Evolutionary conservation across 2,329 filamentous ascomycete genomes (phyloP).

Genomic region (Sporothrix variecibatus): DNA sequence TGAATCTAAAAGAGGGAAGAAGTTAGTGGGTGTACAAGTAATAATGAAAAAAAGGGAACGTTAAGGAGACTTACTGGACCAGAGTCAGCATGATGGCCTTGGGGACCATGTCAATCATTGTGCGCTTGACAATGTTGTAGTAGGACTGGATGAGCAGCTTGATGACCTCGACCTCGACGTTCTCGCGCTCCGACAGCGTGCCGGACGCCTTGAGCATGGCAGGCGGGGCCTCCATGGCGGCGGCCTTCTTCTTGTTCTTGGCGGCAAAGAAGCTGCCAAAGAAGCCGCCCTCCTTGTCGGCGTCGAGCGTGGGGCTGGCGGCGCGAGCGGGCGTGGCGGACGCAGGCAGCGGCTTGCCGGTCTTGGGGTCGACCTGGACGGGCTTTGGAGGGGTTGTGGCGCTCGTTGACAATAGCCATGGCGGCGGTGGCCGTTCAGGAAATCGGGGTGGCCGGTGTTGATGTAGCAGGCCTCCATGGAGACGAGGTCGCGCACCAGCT

Average conservation of each 20-base stretch:
- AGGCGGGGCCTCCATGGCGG: constrained; percentile 97
- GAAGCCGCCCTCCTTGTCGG: constrained; percentile 71
- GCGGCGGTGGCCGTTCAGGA: constrained; percentile 92
- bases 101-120: constrained; percentile 99
- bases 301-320: constrained; percentile 70
- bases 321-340: constrained; percentile 66
- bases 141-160: constrained; percentile 97
- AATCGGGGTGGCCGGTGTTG: constrained; percentile 98
- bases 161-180: constrained; percentile 96
- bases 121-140: constrained; percentile 96
- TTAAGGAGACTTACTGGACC: constrained; percentile 58
- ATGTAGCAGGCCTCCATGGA: constrained; percentile 96
- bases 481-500: constrained; percentile 90
- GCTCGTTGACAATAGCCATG: constrained; percentile 97
- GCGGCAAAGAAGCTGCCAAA: constrained; percentile 98
- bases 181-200: constrained; percentile 89
- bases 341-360: constrained; percentile 83
- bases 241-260: constrained; percentile 99
- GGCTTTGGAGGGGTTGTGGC: constrained; percentile 81
- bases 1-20: constrained; percentile 57
- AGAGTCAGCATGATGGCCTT: constrained; percentile 99
- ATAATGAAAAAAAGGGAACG: neutral
- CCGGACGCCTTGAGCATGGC: constrained; percentile 92
- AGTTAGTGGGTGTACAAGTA: neutral
- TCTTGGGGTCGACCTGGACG: constrained; percentile 96